Base-by-base conservation (phyloP, 129 eudicot species). In the Scalesia atractyloides region DNA sequence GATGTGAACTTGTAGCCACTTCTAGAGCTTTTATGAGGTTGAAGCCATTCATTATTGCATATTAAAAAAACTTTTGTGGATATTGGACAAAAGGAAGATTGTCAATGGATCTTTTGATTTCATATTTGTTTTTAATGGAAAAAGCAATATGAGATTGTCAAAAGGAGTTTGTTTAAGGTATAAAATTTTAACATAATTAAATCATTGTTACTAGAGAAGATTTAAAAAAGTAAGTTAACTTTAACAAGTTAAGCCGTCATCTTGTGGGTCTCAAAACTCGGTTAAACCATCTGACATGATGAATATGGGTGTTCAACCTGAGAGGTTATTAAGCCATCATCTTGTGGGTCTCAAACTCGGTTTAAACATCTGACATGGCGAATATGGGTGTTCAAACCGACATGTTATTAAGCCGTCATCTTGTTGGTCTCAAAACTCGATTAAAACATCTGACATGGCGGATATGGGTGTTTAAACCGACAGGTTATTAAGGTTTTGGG, bases 1-100 rank as follows among this genome's bases (percentile, higher is more conserved):
- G 50, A 76, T 76, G 69, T 58, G 41, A 56, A 76, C 41, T 76
- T 68, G 70, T 60, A 18, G 69, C 69, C 74, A 67, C 74, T 47
- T 76, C 48, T 66, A 67, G 62, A 76, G 74, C 68, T 76, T 57
- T 76, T 57, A 12, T 46, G 59, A 67, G 68, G 74, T 58, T 57
- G 41, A 59, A 68, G 47, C 70, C 81, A 58, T 68, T 76, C 9
- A 20, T 34, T 34, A 52, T 47, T 14, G 17, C 33, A 43, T 46
- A 43, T 56, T 1, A 11, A 7, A 43, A 7, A 47, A 49, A 59
- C 17, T 62, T 30, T 60, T 47, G 68, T 72, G 33, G 36, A 2
- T 22, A 44, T 60, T 73, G 37, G 77, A 61, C 26, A 20, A 59
- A 44, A 59, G 47, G 46, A 34, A 4, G 43, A 54, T 70, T 70